Conservation (phyloP, 2,329 filamentous ascomycete species). For the Amphichorda felina region DNA sequence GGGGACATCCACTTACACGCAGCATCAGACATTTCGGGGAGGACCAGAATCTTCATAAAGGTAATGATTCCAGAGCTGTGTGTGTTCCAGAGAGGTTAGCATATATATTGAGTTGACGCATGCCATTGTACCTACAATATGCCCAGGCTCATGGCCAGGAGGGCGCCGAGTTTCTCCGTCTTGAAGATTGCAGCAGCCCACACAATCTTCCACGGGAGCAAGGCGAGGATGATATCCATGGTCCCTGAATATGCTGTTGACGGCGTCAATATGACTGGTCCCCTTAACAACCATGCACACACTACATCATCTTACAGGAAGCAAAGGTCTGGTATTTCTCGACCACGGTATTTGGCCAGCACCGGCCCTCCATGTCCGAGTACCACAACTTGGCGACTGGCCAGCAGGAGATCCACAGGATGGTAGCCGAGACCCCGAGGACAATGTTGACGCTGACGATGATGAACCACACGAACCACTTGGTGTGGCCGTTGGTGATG, state of each 20-base stretch:
- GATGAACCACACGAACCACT: slow-evolving; percentile 12
- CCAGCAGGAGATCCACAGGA: slow-evolving; percentile 10
- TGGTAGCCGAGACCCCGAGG: not conserved
- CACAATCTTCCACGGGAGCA: slow-evolving; percentile 27
- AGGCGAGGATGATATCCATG: slow-evolving; percentile 26
- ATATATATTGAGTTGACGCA: not conserved
- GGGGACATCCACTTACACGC: too few species aligned
- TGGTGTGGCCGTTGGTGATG: slow-evolving; percentile 10
- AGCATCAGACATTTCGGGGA: not conserved
- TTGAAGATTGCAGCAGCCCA: slow-evolving; percentile 24
- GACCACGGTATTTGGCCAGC: slow-evolving; percentile 10
- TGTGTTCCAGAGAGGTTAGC: not conserved
- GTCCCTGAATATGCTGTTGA: slow-evolving; percentile 17
- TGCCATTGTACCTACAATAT: slow-evolving; percentile 18
- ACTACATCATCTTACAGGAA: not conserved
- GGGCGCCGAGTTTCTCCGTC: slow-evolving; percentile 26
- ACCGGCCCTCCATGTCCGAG: slow-evolving; percentile 11
- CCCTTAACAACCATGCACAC: too few species aligned
- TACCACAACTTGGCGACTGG: slow-evolving; percentile 14
- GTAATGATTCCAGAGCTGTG: slow-evolving; percentile 18
- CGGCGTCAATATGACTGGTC: slow-evolving; percentile 1
- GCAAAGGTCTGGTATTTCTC: slow-evolving; percentile 8
- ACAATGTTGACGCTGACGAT: not conserved
- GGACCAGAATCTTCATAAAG: slow-evolving; percentile 14
- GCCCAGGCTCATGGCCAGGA: slow-evolving; percentile 29